Base-by-base conservation (phyloP, 371 early-diverging fungal genomes). In the Enterocytospora artemiae region DNA sequence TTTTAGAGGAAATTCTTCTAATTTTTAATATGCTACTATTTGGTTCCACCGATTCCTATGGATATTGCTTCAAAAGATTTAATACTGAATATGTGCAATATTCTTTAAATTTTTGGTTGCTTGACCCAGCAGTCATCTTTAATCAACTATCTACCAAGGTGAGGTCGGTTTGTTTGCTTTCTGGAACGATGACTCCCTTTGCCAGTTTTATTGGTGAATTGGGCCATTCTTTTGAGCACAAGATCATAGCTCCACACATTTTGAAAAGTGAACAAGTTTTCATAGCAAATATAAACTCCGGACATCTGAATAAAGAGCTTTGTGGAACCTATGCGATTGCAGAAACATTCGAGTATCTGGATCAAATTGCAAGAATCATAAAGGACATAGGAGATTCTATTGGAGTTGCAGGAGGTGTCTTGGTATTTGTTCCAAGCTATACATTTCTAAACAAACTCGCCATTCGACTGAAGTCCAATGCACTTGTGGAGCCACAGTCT, bases 121-220 rank as follows among this genome's bases (percentile, higher is more conserved):
- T 82, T 50, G 80, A 81, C 54, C 66, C 81, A n/a, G 73, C 69
- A 1, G 63, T 80, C 27, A 63, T 76, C 18, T 82, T 82, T 55
- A 34, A 55, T 1, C 51, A 48, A 14, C 49, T 80, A 32, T 58
- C 62, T 30, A 51, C 70, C 18, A 48, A 67, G 45, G 76, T 70
- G 77, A 80, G 4, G 48, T 84, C 88, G 0, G 78, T 89, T 24
- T 78, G 87, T n/a, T 73, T 89, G n/a, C 84, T 88, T 0, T 87
- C 87, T 69, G 89, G 89, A 12, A 89, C 89, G 0, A 80, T 89
- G 18, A 83, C 87, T 1, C 89, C 89, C 0, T 74, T 89, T 68
- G 77, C 76, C 22, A 83, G 85, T 2, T 83, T n/a, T 85, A 33
- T 43, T n/a, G 24, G 37, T 9, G 73, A 73, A 52, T 55, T 73